phyloP scores from a whole-genome alignment of 768 basidiomycete species.

The Pleurotus cornucopiae region DNA sequence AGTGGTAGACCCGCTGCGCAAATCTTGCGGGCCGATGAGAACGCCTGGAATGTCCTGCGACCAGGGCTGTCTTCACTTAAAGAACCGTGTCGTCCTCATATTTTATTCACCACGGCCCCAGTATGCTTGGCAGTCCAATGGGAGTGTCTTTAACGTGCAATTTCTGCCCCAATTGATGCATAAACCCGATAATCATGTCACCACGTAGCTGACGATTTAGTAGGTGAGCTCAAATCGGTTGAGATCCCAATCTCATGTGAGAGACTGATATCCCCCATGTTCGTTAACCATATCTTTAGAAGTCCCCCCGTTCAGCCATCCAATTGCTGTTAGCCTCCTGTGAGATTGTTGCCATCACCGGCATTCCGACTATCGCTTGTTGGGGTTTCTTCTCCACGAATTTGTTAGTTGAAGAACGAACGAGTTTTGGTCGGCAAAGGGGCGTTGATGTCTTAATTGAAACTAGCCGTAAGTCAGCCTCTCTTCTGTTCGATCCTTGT shows the following conservation, averaged over 20 bases:
- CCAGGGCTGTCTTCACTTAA: not conserved
- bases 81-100: not conserved
- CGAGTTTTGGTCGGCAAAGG: not conserved
- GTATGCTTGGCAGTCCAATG: not conserved
- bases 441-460: constrained; percentile 7
- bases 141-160: not conserved
- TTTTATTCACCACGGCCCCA: not conserved
- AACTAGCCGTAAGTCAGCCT: constrained; percentile 11
- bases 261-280: not conserved
- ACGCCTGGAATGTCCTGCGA: not conserved
- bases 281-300: not conserved
- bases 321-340: constrained; percentile 2
- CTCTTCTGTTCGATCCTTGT: constrained; percentile 12
- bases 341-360: not conserved
- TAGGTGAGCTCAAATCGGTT: not conserved
- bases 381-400: no score
- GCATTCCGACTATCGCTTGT: no score
- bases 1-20: not conserved
- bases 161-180: not conserved
- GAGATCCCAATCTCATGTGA: constrained; percentile 9
- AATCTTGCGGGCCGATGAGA: constrained; percentile 1
- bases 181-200: constrained; percentile 4
- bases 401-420: no score
- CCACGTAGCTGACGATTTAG: not conserved
- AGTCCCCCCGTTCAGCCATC: not conserved